Base-by-base conservation (phyloP, 2,329 filamentous ascomycete species). In the Botrytis aclada region DNA sequence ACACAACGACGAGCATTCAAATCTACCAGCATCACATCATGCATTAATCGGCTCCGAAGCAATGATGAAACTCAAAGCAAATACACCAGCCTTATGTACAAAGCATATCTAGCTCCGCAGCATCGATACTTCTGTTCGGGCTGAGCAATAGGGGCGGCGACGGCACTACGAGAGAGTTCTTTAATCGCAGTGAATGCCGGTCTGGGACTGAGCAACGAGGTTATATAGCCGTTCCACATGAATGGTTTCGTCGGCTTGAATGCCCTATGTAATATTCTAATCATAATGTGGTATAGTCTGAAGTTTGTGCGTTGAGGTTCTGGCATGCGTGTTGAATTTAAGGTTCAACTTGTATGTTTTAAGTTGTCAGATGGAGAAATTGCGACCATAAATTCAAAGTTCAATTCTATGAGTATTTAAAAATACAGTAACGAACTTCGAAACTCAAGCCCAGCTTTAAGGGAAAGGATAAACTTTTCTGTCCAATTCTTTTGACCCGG, bases 351-450 rank as follows among this genome's bases (percentile, higher is more conserved):
- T 16, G n/a, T 32, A 9, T 6, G 29, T 29, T 56, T 29, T 29
- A n/a, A 29, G 4, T 18, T 4, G 6, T 29, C 18, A 18, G 51
- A 29, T 56, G n/a, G 51, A 8, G 51, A 56, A 56, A n/a, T 56
- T 18, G 51, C 29, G 29, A 58, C 8, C 7, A 58, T 12, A 58
- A 32, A 29, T 34, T 34, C 54, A 20, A 20, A 34, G 16, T 34
- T 34, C 8, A 20, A 8, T 3, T 7, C 12, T 54, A 29, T 3
- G 2, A 4, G 25, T 2, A 29, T 14, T n/a, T 3, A 1, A 1
- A 16, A n/a, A 54, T 5, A 54, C 1, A 16, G 5, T 7, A 29
- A 58, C 16, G 16, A 58, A 20, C 1, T 58, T 32, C 29, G 16
- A 34, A 10, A 9, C 7, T 22, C n/a, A n/a, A 10, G 16, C 29